Conservation (phyloP, 805 yeast genomes). For the Maudiozyma barnettii region DNA sequence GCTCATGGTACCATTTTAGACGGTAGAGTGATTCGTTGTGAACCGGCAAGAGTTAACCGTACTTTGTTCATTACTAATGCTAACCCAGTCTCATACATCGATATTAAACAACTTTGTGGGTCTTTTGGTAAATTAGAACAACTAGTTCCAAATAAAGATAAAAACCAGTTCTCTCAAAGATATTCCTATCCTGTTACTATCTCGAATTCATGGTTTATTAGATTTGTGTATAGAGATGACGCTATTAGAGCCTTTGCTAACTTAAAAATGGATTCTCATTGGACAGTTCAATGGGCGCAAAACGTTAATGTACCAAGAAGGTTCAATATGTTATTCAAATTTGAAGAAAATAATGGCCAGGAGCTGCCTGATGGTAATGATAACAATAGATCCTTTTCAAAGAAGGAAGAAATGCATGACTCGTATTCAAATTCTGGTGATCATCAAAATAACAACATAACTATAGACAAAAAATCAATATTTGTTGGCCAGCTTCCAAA, state of each 20-base stretch:
- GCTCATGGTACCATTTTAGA: slow-evolving; percentile 64
- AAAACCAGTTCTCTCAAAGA: slow-evolving; percentile 12
- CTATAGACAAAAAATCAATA: slow-evolving; percentile 62
- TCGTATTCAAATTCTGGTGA: not conserved
- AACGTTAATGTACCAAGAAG: slow-evolving; percentile 50
- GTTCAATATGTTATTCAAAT: slow-evolving; percentile 18
- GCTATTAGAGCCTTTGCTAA: slow-evolving; percentile 78
- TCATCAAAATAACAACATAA: slow-evolving; percentile 10
- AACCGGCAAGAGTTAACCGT: slow-evolving; percentile 84
- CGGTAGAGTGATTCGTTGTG: slow-evolving; percentile 76
- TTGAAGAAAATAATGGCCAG: slow-evolving; percentile 2
- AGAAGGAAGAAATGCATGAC: not conserved
- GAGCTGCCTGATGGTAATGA: slow-evolving; percentile 5
- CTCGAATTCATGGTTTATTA: slow-evolving; percentile 56
- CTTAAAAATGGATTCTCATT: slow-evolving; percentile 43
- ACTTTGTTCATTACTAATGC: slow-evolving; percentile 52
- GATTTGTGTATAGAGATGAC: slow-evolving; percentile 75
- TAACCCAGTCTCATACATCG: slow-evolving; percentile 18
- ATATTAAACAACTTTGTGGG: slow-evolving; percentile 34
- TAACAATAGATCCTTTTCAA: not conserved
- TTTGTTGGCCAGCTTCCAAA: slow-evolving; percentile 67
- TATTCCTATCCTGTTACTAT: slow-evolving; percentile 14
- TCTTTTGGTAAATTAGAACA: slow-evolving; percentile 73
- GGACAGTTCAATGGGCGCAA: slow-evolving; percentile 78
- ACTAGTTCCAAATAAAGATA: slow-evolving; percentile 36